Percentiles rank a stretch among this genome's conserved stretches.
Evolutionary conservation across 164 flowering plant species (phyloP).

Genomic region (Santalum album): DNA sequence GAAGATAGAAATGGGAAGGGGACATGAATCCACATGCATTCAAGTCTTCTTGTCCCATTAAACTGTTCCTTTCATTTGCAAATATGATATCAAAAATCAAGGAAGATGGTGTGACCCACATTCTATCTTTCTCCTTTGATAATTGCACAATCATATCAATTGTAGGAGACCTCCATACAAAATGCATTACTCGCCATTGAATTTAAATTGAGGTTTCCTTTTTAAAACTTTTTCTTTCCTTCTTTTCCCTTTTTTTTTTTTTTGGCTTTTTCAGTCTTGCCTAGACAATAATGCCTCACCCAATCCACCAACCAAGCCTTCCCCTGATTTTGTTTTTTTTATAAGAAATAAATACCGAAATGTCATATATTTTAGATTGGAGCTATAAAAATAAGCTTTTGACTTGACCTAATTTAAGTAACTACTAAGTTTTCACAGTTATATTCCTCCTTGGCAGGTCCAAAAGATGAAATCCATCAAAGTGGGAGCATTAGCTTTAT

Average conservation of each 20-base stretch:
- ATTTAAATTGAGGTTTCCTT: background rate
- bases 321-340: background rate
- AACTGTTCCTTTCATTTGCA: constrained; percentile 18
- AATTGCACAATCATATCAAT: constrained; percentile 15
- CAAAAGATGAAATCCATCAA: constrained; percentile 11
- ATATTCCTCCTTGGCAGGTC: background rate
- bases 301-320: constrained; percentile 3
- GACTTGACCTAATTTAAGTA: no score
- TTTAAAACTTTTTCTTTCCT: background rate
- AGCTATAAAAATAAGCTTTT: no score
- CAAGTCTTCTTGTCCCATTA: no score
- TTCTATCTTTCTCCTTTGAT: background rate
- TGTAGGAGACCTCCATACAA: background rate
- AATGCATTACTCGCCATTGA: constrained; percentile 2
- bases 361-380: no score
- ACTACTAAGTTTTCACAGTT: background rate
- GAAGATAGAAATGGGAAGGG: no score
- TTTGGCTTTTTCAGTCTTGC: background rate
- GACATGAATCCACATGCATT: no score
- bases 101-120: constrained; percentile 14
- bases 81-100: constrained; percentile 3
- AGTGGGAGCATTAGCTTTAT: constrained; percentile 23
- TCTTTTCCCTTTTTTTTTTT: no score
- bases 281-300: constrained; percentile 20
- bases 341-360: no score